Percentiles rank a stretch among this genome's conserved stretches.
These are phyloP conservation scores for Rhododendron henanense DNA, from an alignment of 148 eudicot genomes.

Conservation along the genomic window DNA sequence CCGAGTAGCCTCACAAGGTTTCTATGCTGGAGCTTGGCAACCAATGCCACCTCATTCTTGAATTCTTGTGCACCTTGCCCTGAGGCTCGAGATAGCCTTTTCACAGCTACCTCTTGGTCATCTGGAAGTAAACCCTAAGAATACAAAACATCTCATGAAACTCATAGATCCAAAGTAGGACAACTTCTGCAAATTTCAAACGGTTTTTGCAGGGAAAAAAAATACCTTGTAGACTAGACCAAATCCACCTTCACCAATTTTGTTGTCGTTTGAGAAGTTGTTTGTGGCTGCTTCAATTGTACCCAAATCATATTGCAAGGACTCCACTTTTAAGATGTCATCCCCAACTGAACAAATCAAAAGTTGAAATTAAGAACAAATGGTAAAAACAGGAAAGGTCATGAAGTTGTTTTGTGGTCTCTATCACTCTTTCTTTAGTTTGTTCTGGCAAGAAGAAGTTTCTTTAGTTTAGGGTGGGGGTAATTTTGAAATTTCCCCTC, in stretches of 20 bases:
- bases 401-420: background rate
- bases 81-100: too few relatives aligned
- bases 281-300: conserved; percentile 7
- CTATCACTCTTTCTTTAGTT: background rate
- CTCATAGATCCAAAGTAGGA: background rate
- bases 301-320: conserved; percentile 3
- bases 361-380: background rate
- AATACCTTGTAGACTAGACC: conserved; percentile 11
- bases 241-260: conserved; percentile 19
- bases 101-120: too few relatives aligned
- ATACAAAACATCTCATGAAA: too few relatives aligned
- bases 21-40: too few relatives aligned
- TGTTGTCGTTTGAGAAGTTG: conserved; percentile 5
- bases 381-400: background rate
- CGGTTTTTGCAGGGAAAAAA: too few relatives aligned
- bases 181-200: too few relatives aligned
- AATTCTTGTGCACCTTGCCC: too few relatives aligned
- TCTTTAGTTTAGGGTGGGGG: background rate
- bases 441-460: background rate
- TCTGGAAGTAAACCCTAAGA: too few relatives aligned
- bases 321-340: background rate
- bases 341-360: background rate
- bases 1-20: too few relatives aligned
- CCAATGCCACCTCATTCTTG: too few relatives aligned
- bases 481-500: background rate